These are phyloP conservation scores for Chloropicon primus DNA, from an alignment of 139 green algal genomes.

Conservation along the genomic window DNA sequence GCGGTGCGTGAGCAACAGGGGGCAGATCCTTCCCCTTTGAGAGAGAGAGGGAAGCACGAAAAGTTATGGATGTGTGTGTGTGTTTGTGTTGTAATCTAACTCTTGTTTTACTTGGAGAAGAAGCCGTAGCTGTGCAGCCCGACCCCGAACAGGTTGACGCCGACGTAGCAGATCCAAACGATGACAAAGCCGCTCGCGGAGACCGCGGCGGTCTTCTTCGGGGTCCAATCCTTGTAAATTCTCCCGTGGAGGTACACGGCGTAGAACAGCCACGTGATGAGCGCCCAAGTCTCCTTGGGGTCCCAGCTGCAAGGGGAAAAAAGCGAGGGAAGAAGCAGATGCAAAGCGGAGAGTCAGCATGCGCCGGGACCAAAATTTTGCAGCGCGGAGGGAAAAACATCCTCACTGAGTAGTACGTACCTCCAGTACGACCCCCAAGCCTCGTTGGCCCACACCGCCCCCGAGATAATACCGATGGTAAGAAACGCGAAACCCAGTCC, in stretches of 20 bases:
- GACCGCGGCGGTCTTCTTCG: slow-evolving; percentile 1
- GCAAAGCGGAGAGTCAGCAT: no score
- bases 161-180: slow-evolving; percentile 19
- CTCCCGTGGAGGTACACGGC: slow-evolving; percentile 15
- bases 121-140: slow-evolving; percentile 18
- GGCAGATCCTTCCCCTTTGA: neutral
- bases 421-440: slow-evolving; percentile 32
- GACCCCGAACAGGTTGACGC: slow-evolving; percentile 15
- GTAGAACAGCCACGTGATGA: slow-evolving; percentile 19
- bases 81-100: neutral
- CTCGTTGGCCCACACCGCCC: slow-evolving; percentile 36
- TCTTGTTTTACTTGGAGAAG: slow-evolving; percentile 7
- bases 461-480: slow-evolving; percentile 22
- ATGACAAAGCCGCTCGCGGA: slow-evolving; percentile 13
- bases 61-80: slow-evolving; percentile 1
- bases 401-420: no score
- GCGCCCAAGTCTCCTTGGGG: slow-evolving; percentile 35
- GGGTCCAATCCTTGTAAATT: neutral
- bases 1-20: neutral
- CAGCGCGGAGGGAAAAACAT: no score
- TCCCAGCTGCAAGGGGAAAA: slow-evolving; percentile 33
- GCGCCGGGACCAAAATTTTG: no score
- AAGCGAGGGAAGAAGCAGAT: slow-evolving; percentile 8
- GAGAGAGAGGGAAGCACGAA: neutral
- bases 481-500: slow-evolving; percentile 13